phyloP scores from a whole-genome alignment of 108 stramenopile species.

The Aurantiochytrium sp. region DNA sequence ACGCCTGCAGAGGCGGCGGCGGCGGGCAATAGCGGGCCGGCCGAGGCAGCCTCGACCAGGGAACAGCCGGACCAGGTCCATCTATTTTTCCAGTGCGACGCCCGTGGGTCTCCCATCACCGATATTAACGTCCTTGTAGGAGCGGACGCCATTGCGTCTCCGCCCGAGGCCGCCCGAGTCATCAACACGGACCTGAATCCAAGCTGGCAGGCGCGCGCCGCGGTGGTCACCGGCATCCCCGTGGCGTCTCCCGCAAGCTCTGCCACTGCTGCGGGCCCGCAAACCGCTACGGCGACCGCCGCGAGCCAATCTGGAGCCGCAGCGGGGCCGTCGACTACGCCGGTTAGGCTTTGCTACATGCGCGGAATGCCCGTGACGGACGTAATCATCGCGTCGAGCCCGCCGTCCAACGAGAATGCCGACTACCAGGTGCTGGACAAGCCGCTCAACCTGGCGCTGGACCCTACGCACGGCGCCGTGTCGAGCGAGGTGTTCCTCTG shows the following conservation, averaged over 20 bases:
- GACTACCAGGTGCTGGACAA: conserved; percentile 24
- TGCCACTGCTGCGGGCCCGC: too few relatives aligned
- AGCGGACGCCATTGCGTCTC: not conserved
- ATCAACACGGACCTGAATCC: conserved; percentile 4
- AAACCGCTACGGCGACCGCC: too few relatives aligned
- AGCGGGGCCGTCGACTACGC: not conserved
- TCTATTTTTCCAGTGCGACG: not conserved
- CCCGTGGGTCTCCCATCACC: not conserved
- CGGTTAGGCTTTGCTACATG: conserved; percentile 30
- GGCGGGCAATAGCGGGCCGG: not conserved
- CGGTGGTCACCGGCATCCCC: not conserved
- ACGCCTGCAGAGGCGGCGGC: not conserved
- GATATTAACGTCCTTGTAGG: not conserved
- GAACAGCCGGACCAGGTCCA: not conserved
- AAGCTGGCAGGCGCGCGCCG: not conserved
- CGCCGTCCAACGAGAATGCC: not conserved
- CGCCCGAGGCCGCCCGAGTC: not conserved
- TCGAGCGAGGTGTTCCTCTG: not conserved
- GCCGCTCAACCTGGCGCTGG: not conserved
- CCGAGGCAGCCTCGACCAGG: not conserved
- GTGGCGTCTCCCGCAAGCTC: too few relatives aligned
- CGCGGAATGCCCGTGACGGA: conserved; percentile 15
- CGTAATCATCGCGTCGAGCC: not conserved
- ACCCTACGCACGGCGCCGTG: not conserved
- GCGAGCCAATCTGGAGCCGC: too few relatives aligned